These are phyloP conservation scores for Stemphylium beticola DNA, from an alignment of 2,329 filamentous ascomycete species.

Conservation along the genomic window DNA sequence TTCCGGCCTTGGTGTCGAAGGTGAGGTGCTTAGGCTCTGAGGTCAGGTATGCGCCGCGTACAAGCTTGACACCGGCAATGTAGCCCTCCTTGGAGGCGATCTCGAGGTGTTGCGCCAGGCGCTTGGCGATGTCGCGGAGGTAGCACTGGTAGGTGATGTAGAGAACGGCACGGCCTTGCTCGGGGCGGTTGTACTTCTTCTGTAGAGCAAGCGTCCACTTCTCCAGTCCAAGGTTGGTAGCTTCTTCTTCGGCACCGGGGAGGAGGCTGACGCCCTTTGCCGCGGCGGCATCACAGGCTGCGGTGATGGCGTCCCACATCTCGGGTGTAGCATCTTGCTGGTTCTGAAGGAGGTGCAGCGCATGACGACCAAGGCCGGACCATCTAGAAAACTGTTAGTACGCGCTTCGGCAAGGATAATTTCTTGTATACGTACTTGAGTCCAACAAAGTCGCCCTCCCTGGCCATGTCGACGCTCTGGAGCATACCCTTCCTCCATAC, in stretches of 20 bases:
- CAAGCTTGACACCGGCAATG: conserved; percentile 63
- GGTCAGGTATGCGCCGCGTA: conserved; percentile 63
- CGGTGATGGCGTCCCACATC: conserved; percentile 72
- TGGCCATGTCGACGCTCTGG: conserved; percentile 67
- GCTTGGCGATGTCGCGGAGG: conserved; percentile 55
- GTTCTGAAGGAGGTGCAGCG: conserved; percentile 69
- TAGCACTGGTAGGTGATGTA: conserved; percentile 71
- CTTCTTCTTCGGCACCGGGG: conserved; percentile 85
- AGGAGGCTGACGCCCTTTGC: conserved; percentile 74
- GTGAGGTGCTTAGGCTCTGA: conserved; percentile 59
- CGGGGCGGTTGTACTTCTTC: conserved; percentile 70
- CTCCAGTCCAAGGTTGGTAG: conserved; percentile 79
- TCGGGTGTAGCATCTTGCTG: conserved; percentile 67
- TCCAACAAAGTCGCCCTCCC: conserved; percentile 61
- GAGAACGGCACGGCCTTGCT: conserved; percentile 67
- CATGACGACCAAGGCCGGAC: conserved; percentile 79
- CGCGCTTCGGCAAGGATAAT: neutral
- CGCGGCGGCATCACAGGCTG: conserved; percentile 75
- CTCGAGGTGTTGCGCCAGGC: conserved; percentile 55
- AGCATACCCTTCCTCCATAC: conserved; percentile 78
- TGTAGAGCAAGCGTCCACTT: conserved; percentile 80
- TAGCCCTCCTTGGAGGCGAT: conserved; percentile 55
- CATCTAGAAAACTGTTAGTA: conserved; percentile 58
- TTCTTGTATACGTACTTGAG: conserved; percentile 52
- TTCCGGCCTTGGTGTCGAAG: conserved; percentile 60